A percentile compares a stretch with the other conserved stretches of the same genome.
Conservation (phyloP, 2,329 filamentous ascomycete genomes). For the Clonostachys sp. region DNA sequence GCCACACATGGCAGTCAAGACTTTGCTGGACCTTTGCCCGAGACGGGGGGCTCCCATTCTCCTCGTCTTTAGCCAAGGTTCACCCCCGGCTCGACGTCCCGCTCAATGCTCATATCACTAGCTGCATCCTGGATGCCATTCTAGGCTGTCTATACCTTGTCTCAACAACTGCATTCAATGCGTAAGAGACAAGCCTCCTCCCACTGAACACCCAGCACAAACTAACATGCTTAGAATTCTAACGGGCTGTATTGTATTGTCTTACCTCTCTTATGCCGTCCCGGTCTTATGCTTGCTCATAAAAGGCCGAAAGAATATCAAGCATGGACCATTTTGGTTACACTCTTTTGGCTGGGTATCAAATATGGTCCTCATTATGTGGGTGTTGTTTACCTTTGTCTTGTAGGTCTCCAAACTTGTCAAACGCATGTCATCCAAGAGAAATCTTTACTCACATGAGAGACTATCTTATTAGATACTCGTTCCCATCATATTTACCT, state of each 20-base stretch:
- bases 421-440: too few species aligned
- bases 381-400: slow-evolving; percentile 3
- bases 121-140: slow-evolving; percentile 24
- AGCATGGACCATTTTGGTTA: slow-evolving; percentile 19
- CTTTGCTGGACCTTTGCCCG: slow-evolving; percentile 37
- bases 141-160: slow-evolving; percentile 37
- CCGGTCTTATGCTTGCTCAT: slow-evolving; percentile 13
- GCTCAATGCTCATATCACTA: slow-evolving; percentile 27
- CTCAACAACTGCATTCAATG: slow-evolving; percentile 35
- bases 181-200: not conserved
- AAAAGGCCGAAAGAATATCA: slow-evolving; percentile 13
- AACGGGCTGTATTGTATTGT: slow-evolving; percentile 13
- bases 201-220: too few species aligned
- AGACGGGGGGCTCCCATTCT: slow-evolving; percentile 33
- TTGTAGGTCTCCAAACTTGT: not conserved
- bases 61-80: slow-evolving; percentile 19
- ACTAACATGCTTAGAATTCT: slow-evolving; percentile 8
- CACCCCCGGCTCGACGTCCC: slow-evolving; percentile 25
- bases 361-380: slow-evolving; percentile 14
- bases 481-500: not conserved
- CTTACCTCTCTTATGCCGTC: slow-evolving; percentile 19
- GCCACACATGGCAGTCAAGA: slow-evolving; percentile 24
- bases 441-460: too few species aligned
- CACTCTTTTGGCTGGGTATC: slow-evolving; percentile 12
- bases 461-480: not conserved